Base-by-base conservation (phyloP, 2,329 filamentous ascomycete species). In the Penicillium frequentans region DNA sequence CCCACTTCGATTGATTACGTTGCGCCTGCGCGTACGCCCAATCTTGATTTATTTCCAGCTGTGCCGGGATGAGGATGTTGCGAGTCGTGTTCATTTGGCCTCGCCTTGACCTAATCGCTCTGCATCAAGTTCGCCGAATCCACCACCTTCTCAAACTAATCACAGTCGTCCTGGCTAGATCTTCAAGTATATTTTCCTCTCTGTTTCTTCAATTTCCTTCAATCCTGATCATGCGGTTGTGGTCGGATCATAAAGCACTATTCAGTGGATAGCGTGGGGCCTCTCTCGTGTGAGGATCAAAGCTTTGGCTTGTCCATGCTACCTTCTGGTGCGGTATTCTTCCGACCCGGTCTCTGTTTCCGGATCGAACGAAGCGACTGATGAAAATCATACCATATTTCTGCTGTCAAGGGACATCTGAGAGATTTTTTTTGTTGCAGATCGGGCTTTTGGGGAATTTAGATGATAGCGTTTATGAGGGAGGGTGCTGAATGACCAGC, bases 211-310 rank as follows among this genome's bases (percentile, higher is more conserved):
- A 55, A 50, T 52, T 62, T 62, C 29, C 57, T 65, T 60, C 52
- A 11, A 26, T 31, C 9, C 7, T 26, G 24, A n/a, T 19, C 14
- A 29, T 14, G 19, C 11, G 39, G 11, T 23, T 14, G 39, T 35
- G 46, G 54, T 29, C 59, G 61, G 21, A 35, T 11, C 9, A 44
- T 24, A 37, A n/a, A 43, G 27, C 19, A 35, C 5, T 26, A 23
- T 23, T 2, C 58, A 59, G 37, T 54, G 65, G 58, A 44, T 72
- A 71, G 68, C 66, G 76, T 77, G 82, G 91, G 90, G 91, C 90
- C 90, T 91, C 91, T 91, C 90, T 86, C 73, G 88, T 84, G 90
- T 92, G 91, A 90, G 90, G 81, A 88, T 96, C 91, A 96, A 91
- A 92, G 91, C 81, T 87, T 91, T 81, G 90, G 84, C 91, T 93